A percentile compares a stretch with the other conserved stretches of the same genome.
Conservation (phyloP, 768 basidiomycete species). For the Hirschioporus abietinus region DNA sequence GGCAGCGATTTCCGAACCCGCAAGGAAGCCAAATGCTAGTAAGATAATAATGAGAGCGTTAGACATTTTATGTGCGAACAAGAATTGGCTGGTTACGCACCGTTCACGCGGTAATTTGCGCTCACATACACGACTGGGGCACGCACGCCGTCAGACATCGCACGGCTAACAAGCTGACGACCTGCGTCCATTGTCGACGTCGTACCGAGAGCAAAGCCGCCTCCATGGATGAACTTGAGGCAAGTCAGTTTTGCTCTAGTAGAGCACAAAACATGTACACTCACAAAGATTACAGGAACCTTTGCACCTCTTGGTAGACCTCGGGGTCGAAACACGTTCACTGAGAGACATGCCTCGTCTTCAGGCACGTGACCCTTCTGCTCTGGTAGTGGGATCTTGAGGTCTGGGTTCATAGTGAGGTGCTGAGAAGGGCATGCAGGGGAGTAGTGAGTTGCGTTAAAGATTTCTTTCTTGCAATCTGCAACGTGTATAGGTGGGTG, state of each 20-base stretch:
- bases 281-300: constrained; percentile 2
- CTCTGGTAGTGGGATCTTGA: not conserved
- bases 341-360: not conserved
- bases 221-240: not conserved
- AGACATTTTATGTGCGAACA: not conserved
- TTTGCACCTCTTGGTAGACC: not conserved
- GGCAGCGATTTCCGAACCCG: constrained; percentile 44
- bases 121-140: constrained; percentile 47
- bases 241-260: not conserved
- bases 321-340: not conserved
- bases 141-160: constrained; percentile 38
- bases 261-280: not conserved
- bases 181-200: not conserved
- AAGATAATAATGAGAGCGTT: not conserved
- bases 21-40: constrained; percentile 46
- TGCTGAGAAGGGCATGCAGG: not conserved
- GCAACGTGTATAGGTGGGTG: not conserved
- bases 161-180: not conserved
- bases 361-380: not conserved
- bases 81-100: constrained; percentile 17
- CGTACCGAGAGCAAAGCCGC: constrained; percentile 1
- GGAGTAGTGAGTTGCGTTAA: not conserved
- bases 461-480: not conserved
- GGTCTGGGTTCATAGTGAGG: constrained; percentile 2
- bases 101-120: constrained; percentile 44